phyloP scores from a whole-genome alignment of 78 protist species.

The Monosiga brevicollis region DNA sequence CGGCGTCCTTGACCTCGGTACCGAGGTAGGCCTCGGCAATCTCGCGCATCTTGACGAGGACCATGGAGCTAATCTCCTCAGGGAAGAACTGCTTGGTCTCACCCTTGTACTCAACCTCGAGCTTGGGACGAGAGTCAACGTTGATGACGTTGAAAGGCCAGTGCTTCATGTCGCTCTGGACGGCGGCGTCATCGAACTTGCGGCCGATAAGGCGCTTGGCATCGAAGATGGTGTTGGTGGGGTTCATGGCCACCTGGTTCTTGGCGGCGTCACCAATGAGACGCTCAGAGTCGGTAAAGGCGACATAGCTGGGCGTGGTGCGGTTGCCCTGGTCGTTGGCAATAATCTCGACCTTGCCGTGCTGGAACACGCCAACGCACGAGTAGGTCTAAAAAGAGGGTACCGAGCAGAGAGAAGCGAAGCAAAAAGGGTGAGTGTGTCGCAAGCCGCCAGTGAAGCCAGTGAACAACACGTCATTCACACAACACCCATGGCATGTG shows the following conservation, averaged over 20 bases:
- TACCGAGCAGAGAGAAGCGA: not conserved
- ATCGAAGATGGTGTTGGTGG: constrained; percentile 88
- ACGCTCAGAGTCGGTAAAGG: constrained; percentile 86
- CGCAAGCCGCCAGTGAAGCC: no score
- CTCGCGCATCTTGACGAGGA: constrained; percentile 79
- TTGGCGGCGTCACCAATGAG: constrained; percentile 92
- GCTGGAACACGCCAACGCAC: constrained; percentile 81
- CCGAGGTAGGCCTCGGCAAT: constrained; percentile 80
- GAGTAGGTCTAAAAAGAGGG: not conserved
- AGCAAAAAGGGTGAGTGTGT: no score
- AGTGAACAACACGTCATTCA: no score
- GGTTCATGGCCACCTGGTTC: constrained; percentile 92
- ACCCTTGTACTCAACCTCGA: constrained; percentile 61
- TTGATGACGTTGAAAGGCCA: constrained; percentile 77
- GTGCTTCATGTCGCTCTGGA: constrained; percentile 71
- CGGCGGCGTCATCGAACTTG: constrained; percentile 49
- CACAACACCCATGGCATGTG: no score
- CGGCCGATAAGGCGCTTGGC: constrained; percentile 86
- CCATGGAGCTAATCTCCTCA: constrained; percentile 81
- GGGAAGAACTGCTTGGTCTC: constrained; percentile 60
- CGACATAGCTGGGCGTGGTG: constrained; percentile 94
- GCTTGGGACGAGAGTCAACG: constrained; percentile 40
- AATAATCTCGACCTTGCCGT: constrained; percentile 87
- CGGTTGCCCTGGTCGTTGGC: constrained; percentile 98
- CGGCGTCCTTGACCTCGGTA: constrained; percentile 59